Conservation (phyloP, 2,329 filamentous ascomycete genomes). For the Colletotrichum karsti region DNA sequence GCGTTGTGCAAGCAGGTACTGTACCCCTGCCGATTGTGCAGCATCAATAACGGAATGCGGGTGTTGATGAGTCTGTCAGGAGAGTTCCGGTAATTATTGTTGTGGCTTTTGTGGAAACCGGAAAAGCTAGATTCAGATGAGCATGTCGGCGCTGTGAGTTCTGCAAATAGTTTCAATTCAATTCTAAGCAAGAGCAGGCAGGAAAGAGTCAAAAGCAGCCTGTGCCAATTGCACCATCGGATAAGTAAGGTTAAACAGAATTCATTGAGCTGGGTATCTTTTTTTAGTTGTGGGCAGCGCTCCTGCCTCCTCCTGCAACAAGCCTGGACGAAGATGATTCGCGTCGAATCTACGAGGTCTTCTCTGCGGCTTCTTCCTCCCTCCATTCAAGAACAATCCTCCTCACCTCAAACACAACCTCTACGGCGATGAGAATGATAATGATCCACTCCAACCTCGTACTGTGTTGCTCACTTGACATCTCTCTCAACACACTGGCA, state of each 20-base stretch:
- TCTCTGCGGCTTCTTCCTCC: conserved; percentile 40
- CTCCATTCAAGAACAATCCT: conserved; percentile 73
- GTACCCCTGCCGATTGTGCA: not conserved
- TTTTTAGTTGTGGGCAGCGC: not conserved
- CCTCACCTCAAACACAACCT: conserved; percentile 87
- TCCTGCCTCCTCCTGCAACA: not conserved
- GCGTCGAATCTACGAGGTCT: conserved; percentile 1
- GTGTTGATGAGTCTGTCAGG: no score
- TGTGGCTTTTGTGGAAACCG: no score
- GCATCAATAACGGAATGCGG: no score
- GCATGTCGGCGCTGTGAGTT: no score
- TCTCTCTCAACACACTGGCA: conserved; percentile 85
- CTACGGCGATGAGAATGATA: conserved; percentile 90
- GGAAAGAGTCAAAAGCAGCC: no score
- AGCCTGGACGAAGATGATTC: no score
- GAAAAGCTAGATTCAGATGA: no score
- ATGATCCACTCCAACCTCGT: conserved; percentile 94
- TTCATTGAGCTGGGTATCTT: conserved; percentile 12
- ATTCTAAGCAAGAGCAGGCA: no score
- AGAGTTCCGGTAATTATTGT: no score
- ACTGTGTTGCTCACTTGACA: conserved; percentile 89
- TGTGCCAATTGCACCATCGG: no score
- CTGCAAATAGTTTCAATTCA: no score
- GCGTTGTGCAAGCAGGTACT: not conserved
- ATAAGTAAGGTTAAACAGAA: no score